These are phyloP conservation scores for Starmerella etchellsii DNA, from an alignment of 805 yeast species.

Conservation along the genomic window DNA sequence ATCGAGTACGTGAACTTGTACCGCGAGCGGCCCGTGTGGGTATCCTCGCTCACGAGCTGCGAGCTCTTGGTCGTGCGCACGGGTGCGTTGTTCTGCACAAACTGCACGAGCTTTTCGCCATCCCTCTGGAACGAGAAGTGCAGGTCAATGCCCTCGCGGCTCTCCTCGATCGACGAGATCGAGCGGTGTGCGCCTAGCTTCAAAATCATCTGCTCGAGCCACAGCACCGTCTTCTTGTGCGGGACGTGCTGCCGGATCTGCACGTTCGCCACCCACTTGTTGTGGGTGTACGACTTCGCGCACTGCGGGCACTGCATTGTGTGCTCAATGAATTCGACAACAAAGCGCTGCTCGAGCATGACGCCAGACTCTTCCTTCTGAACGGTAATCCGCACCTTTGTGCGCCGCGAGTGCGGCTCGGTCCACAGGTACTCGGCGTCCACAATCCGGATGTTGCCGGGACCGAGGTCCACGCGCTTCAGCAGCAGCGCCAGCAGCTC, in stretches of 20 bases:
- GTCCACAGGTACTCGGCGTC: conserved; percentile 98
- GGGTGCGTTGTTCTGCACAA: conserved; percentile 74
- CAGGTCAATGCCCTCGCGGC: conserved; percentile 90
- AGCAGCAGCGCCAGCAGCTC: conserved; percentile 78
- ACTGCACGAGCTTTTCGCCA: conserved; percentile 89
- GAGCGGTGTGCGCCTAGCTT: conserved; percentile 87
- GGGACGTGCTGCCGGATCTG: conserved; percentile 96
- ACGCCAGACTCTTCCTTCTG: conserved; percentile 94
- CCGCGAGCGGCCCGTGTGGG: conserved; percentile 74
- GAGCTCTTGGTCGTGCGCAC: conserved; percentile 70
- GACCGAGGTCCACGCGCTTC: conserved; percentile 68
- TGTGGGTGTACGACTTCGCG: conserved; percentile 91
- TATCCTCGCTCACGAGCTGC: conserved; percentile 83
- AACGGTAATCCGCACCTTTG: conserved; percentile 78
- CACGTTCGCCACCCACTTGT: conserved; percentile 96
- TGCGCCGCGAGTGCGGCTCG: conserved; percentile 95
- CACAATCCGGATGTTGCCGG: conserved; percentile 58
- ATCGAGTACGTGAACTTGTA: conserved; percentile 87
- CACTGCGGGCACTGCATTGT: conserved; percentile 98
- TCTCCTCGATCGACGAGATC: conserved; percentile 84
- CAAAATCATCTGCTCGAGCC: conserved; percentile 86
- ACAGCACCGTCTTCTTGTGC: conserved; percentile 92
- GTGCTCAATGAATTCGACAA: conserved; percentile 82
- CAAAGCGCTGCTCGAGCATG: conserved; percentile 85
- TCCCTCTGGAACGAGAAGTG: conserved; percentile 79